A percentile compares a stretch with the other conserved stretches of the same genome.
phyloP scores from a whole-genome alignment of 768 basidiomycete species.

The Cystofilobasidium bisporidii region DNA sequence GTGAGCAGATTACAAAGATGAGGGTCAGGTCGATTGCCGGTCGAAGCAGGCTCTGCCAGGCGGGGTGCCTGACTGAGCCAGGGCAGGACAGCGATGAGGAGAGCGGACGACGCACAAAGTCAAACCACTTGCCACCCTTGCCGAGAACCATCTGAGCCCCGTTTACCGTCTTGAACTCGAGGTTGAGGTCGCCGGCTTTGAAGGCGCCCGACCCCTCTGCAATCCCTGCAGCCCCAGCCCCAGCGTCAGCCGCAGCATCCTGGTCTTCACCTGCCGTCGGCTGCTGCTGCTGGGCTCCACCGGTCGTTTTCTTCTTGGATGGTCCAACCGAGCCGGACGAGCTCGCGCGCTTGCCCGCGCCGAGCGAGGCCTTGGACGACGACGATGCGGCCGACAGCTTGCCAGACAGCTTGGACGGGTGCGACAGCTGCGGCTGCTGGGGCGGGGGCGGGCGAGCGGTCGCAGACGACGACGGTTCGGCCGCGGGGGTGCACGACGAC shows the following conservation, averaged over 20 bases:
- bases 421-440: not conserved
- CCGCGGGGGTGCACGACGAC: not conserved
- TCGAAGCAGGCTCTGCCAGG: too few species aligned
- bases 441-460: not conserved
- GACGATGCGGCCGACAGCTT: not conserved
- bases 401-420: not conserved
- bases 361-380: not conserved
- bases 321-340: not conserved
- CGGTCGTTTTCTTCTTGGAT: not conserved
- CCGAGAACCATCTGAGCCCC: constrained; percentile 12
- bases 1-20: too few species aligned
- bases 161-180: constrained; percentile 11
- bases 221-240: not conserved
- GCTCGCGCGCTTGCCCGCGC: not conserved
- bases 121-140: constrained; percentile 21
- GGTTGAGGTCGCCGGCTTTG: constrained; percentile 1
- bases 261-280: too few species aligned
- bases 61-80: too few species aligned
- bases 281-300: too few species aligned
- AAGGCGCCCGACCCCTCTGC: not conserved
- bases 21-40: too few species aligned
- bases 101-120: not conserved
- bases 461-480: not conserved
- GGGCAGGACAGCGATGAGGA: not conserved
- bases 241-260: not conserved